Conservation (phyloP, 2,329 filamentous ascomycete species). For the Sclerotinia sclerotiorum region DNA sequence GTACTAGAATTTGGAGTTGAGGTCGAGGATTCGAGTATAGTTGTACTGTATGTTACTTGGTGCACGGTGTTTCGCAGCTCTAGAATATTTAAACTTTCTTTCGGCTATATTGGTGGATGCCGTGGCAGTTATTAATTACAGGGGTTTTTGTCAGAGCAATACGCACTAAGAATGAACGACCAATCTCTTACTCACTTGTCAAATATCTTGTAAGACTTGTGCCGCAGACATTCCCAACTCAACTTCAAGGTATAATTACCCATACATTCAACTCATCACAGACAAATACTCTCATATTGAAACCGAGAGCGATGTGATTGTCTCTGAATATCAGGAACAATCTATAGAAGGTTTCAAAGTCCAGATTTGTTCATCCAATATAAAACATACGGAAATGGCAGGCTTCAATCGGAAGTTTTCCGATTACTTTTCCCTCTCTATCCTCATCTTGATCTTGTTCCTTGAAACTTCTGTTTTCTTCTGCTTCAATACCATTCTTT, state of each 20-base stretch:
- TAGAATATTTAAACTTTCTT: constrained; percentile 8
- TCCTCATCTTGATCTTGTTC: neutral
- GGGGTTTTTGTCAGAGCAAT: neutral
- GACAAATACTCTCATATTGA: no score
- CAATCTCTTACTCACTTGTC: neutral
- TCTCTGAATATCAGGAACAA: neutral
- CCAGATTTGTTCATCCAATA: no score
- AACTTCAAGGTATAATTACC: neutral
- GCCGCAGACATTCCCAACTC: neutral
- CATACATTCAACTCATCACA: no score
- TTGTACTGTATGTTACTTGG: neutral
- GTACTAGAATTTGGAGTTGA: neutral
- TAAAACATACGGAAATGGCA: no score
- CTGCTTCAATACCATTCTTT: neutral
- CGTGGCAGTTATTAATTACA: neutral
- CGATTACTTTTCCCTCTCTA: neutral
- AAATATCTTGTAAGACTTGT: neutral
- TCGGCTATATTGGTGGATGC: neutral
- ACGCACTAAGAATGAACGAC: neutral
- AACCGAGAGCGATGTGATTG: neutral
- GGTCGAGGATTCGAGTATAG: neutral
- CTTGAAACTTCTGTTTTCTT: neutral
- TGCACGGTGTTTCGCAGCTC: constrained; percentile 8
- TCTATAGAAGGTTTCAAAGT: neutral
- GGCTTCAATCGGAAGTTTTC: neutral